Evolutionary conservation across 768 basidiomycete species (phyloP).

Genomic region (Leccinum subtestaceum): DNA sequence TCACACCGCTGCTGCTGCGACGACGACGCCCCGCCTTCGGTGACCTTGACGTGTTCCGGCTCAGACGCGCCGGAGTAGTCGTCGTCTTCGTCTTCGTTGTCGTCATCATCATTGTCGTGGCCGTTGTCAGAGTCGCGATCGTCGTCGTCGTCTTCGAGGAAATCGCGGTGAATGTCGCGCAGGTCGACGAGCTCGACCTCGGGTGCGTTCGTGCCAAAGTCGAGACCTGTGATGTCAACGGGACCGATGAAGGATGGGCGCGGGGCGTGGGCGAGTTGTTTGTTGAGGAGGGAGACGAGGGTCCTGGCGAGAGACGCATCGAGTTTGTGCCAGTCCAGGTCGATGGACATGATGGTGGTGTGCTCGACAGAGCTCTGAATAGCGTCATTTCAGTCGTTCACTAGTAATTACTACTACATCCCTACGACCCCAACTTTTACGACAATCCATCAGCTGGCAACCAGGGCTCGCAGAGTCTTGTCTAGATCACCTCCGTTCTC

Average conservation of each 20-base stretch:
- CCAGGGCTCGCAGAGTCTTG: conserved; percentile 26
- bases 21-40: conserved; percentile 39
- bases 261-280: conserved; percentile 63
- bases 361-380: background rate
- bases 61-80: conserved; percentile 26
- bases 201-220: conserved; percentile 81
- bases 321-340: conserved; percentile 89
- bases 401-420: too few species aligned
- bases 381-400: background rate
- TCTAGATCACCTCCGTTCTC: conserved; percentile 31
- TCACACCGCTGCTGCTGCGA: conserved; percentile 24
- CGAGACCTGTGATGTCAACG: conserved; percentile 78
- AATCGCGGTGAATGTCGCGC: conserved; percentile 91
- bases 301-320: conserved; percentile 66
- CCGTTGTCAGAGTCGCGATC: too few species aligned
- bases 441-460: conserved; percentile 16
- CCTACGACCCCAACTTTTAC: too few species aligned
- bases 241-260: conserved; percentile 96
- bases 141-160: conserved; percentile 77
- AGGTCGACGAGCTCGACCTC: conserved; percentile 90
- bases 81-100: conserved; percentile 40
- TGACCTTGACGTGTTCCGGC: conserved; percentile 42
- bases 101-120: background rate
- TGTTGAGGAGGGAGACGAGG: conserved; percentile 75
- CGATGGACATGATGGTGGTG: conserved; percentile 72